Percentiles rank a stretch among this genome's conserved stretches.
Evolutionary conservation across 2,329 filamentous ascomycete genomes (phyloP).

Genomic region (Talaromyces sp.): DNA sequence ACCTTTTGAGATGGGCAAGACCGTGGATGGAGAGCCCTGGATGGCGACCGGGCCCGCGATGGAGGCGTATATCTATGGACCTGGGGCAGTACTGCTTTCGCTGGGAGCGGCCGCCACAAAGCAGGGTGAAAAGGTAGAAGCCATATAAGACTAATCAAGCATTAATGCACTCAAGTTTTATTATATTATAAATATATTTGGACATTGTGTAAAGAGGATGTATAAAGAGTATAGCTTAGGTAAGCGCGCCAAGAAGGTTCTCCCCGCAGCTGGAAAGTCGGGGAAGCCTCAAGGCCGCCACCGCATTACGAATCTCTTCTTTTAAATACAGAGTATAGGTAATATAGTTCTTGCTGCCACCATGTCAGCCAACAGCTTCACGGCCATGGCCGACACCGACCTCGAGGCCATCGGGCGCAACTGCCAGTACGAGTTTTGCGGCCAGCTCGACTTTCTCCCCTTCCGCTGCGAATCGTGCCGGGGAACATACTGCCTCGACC

Average conservation of each 20-base stretch:
- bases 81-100: not conserved
- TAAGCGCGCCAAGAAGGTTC: not conserved
- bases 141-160: not conserved
- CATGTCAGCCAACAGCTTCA: constrained; percentile 27
- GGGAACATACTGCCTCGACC: constrained; percentile 84
- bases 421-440: constrained; percentile 87
- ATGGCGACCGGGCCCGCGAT: constrained; percentile 10
- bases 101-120: not conserved
- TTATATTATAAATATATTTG: too few species aligned
- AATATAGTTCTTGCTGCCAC: not conserved
- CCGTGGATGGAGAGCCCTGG: constrained; percentile 8
- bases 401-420: constrained; percentile 81
- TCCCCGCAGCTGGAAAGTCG: not conserved
- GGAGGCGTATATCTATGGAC: not conserved
- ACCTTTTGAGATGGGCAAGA: constrained; percentile 1
- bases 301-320: not conserved
- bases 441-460: constrained; percentile 91
- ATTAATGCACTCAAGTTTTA: not conserved
- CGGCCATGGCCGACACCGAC: constrained; percentile 51
- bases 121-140: not conserved
- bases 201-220: too few species aligned
- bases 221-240: not conserved
- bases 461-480: constrained; percentile 88
- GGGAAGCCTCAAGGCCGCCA: not conserved
- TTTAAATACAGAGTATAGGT: not conserved